Evolutionary conservation across 345 rosid genomes (phyloP).

Genomic region (Salix koriyanagi): DNA sequence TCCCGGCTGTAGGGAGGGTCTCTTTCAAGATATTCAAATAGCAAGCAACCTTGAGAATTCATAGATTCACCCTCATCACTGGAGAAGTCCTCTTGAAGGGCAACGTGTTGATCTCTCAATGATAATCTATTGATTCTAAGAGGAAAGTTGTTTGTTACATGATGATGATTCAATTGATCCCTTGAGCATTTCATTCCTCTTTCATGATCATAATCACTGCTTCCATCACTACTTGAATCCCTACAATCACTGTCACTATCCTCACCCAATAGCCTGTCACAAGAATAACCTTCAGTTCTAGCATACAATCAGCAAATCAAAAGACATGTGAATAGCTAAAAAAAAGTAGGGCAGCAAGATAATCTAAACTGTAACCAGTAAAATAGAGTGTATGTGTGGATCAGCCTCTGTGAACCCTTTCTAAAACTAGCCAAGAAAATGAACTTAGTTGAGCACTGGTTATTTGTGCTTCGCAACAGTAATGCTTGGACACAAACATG

Average conservation of each 20-base stretch:
- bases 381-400: not conserved
- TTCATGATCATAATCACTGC: constrained; percentile 67
- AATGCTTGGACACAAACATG: not conserved
- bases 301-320: not conserved
- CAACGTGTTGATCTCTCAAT: constrained; percentile 9
- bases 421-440: not conserved
- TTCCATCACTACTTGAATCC: constrained; percentile 50
- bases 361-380: not conserved
- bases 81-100: constrained; percentile 17
- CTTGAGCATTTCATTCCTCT: constrained; percentile 32
- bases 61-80: constrained; percentile 25
- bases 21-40: constrained; percentile 26
- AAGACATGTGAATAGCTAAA: not conserved
- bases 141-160: constrained; percentile 15
- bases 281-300: constrained; percentile 1
- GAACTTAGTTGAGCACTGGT: not conserved
- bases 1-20: constrained; percentile 30
- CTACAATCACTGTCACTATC: constrained; percentile 33
- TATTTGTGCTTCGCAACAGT: not conserved
- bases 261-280: constrained; percentile 15
- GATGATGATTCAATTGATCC: constrained; percentile 23
- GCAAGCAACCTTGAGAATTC: constrained; percentile 13
- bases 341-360: not conserved
- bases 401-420: not conserved
- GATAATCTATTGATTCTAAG: constrained; percentile 21